Evolutionary conservation across 768 basidiomycete genomes (phyloP), one percentile per base, ranked within the genome.

Genomic region (Trametes punicea): DNA sequence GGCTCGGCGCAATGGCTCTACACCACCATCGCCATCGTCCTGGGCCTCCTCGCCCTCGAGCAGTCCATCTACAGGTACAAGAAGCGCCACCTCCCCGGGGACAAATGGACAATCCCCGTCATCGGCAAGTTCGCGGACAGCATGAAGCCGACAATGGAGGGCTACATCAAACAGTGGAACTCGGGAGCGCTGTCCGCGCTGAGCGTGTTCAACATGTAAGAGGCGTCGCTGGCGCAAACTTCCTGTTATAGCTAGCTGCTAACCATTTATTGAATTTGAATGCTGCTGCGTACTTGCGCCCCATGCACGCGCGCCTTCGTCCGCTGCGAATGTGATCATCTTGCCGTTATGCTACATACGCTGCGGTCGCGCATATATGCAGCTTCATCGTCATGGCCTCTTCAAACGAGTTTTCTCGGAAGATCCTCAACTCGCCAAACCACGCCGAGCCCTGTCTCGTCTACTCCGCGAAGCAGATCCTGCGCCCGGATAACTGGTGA

Each of bases 341-440:
- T n/a, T 29, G 18, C 34, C 20, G 33, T 3, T 27, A 31, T 18
- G 31, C 30, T 44, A 25, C 16, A 26, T 25, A 13, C 26, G 10
- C 21, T n/a, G n/a, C n/a, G n/a, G n/a, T n/a, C n/a, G 20, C 39
- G n/a, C 23, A 8, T 44, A 23, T 31, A n/a, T 30, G n/a, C 68
- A 99, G 97, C 64, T 98, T 98, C 73, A 98, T 99, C 67, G 97
- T 99, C 66, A 95, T 98, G 84, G 93, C 94, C 21, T 91, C 96
- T 7, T 87, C 90, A 3, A 98, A 93, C 65, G 88, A 96, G 62
- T 93, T 84, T 71, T 77, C 95, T 10, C 88, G 96, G 67, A 98
- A 96, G 74, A 95, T 98, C 64, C 77, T 99, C 68, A 98, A 98
- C 77, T 93, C 93, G 4, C 96, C 97, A 0, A 81, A 74, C 8